Base-by-base conservation (phyloP, 352 stramenopile species). In the Plasmopara muralis region DNA sequence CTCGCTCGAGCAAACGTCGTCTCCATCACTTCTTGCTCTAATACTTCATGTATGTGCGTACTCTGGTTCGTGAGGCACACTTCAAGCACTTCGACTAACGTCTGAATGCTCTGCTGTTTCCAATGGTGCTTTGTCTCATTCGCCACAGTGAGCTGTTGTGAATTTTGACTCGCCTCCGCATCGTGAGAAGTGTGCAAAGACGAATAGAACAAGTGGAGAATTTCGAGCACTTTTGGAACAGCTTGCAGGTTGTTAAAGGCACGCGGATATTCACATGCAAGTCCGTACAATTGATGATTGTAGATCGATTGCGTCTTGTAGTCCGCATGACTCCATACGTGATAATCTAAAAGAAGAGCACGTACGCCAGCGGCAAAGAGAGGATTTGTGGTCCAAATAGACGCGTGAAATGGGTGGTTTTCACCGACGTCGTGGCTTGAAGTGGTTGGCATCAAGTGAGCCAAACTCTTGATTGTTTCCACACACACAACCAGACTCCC, bases 251-350 rank as follows among this genome's bases (percentile, higher is more conserved):
- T 74, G 51, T 87, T 85, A 30, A 91, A 74, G 6, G 77, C 47
- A 47, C 74, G 69, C 6, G 80, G 83, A 39, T 85, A 70, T 33
- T 87, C 76, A 25, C 75, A 87, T 1, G 74, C 76, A n/a, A 93
- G 50, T 5, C 62, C 55, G 47, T 90, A 85, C 5, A 93, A 60
- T 50, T 93, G 80, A 54, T 89, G 83, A 39, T 82, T 82, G 54
- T 74, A 90, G 38, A 91, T 88, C 5, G 79, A 89, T 55, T 91
- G 83, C 1, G 76, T 84, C 55, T 88, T 93, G 39, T 64, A 88
- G 45, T 75, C 72, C 9, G 77, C 66, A 18, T 58, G 53, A 9
- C 65, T 66, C 83, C 83, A 93, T 8, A 89, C 16, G 4, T 74
- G 66, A 44, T 81, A 89, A 52, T 93, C 74, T 16, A 93, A 60